A percentile compares a stretch with the other conserved stretches of the same genome.
phyloP scores from a whole-genome alignment of 1,139 yeast species.

The Suhomyces coccinellae region DNA sequence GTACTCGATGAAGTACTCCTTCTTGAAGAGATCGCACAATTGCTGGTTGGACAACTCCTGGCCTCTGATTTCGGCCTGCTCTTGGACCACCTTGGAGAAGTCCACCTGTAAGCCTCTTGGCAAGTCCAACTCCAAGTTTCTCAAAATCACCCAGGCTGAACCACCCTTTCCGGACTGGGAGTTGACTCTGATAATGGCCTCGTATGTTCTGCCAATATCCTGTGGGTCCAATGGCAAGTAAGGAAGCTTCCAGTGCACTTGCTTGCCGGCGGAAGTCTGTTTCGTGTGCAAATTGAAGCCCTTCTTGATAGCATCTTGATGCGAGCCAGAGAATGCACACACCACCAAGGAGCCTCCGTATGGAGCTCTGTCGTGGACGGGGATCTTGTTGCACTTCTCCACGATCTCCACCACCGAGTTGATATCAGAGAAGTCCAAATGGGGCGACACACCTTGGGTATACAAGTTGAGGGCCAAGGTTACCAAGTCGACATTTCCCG shows the following conservation, averaged over 20 bases:
- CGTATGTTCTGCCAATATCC: constrained; percentile 95
- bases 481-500: constrained; percentile 95
- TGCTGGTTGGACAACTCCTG: constrained; percentile 81
- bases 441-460: constrained; percentile 89
- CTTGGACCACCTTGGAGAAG: constrained; percentile 82
- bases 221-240: constrained; percentile 95
- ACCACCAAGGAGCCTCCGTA: constrained; percentile 97
- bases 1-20: constrained; percentile 64
- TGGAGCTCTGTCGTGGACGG: constrained; percentile 91
- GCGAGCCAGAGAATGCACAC: constrained; percentile 95
- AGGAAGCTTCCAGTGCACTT: constrained; percentile 75
- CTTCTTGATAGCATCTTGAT: constrained; percentile 97
- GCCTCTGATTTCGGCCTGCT: constrained; percentile 76
- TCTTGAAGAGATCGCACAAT: constrained; percentile 72
- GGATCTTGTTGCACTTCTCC: constrained; percentile 93
- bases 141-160: constrained; percentile 94
- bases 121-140: constrained; percentile 84
- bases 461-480: constrained; percentile 90
- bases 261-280: constrained; percentile 31
- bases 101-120: constrained; percentile 92
- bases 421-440: constrained; percentile 84
- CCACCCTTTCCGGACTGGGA: constrained; percentile 99
- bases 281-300: constrained; percentile 70
- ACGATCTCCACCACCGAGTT: constrained; percentile 79
- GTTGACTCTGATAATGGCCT: constrained; percentile 96